Percentiles rank a stretch among this genome's conserved stretches.
These are phyloP conservation scores for Tolypocladium pustulatum DNA, from an alignment of 2,329 filamentous ascomycete species.

Conservation along the genomic window DNA sequence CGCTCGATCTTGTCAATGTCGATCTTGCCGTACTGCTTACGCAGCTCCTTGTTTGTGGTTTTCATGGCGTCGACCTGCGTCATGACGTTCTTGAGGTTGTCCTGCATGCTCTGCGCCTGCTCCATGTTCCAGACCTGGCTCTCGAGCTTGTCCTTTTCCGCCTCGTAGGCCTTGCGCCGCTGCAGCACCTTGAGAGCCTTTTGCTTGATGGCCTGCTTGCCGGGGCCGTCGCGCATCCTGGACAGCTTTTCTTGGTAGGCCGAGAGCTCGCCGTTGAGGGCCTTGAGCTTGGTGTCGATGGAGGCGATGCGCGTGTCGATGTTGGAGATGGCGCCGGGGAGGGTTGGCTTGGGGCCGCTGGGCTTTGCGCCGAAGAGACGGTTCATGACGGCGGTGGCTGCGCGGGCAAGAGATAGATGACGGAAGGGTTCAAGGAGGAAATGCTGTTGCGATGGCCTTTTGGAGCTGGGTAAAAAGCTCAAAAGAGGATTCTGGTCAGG, in stretches of 20 bases:
- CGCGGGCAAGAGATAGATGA: neutral
- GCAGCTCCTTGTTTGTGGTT: slow-evolving; percentile 85
- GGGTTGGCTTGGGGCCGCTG: slow-evolving; percentile 80
- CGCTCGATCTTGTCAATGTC: slow-evolving; percentile 96
- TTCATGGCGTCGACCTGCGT: slow-evolving; percentile 97
- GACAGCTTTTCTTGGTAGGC: slow-evolving; percentile 79
- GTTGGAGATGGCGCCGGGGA: slow-evolving; percentile 72
- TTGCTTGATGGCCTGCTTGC: slow-evolving; percentile 84
- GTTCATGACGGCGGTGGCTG: slow-evolving; percentile 57
- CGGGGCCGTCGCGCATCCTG: slow-evolving; percentile 92
- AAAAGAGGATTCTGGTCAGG: neutral
- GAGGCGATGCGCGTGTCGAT: slow-evolving; percentile 75
- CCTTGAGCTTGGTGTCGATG: slow-evolving; percentile 89
- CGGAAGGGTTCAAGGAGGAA: neutral
- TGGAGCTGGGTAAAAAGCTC: neutral
- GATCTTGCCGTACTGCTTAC: slow-evolving; percentile 92
- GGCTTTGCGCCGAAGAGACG: slow-evolving; percentile 86
- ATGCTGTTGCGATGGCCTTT: neutral
- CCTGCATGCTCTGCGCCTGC: slow-evolving; percentile 95
- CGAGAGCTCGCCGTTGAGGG: slow-evolving; percentile 80
- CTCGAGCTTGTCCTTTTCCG: slow-evolving; percentile 86
- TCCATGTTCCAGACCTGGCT: slow-evolving; percentile 99
- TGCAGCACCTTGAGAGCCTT: slow-evolving; percentile 92
- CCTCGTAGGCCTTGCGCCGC: slow-evolving; percentile 88
- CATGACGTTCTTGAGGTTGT: slow-evolving; percentile 98